Conservation (phyloP, 495 filamentous ascomycete genomes). For the Sordaria brevicollis region DNA sequence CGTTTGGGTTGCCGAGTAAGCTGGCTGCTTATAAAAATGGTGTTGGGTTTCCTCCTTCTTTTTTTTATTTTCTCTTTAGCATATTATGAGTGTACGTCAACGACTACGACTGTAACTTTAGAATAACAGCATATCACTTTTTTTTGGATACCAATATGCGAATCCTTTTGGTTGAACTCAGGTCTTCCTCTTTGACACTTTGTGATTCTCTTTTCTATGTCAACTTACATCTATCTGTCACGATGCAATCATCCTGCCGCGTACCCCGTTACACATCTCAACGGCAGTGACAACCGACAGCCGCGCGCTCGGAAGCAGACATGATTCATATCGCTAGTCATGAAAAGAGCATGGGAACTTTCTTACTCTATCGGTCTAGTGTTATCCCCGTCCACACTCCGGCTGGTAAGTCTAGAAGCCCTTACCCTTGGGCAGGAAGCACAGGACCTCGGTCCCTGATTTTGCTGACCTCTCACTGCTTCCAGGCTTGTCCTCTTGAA, state of each 20-base stretch:
- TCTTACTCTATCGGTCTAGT: not conserved
- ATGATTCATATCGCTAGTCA: not conserved
- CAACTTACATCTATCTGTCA: too few species aligned
- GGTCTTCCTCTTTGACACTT: not conserved
- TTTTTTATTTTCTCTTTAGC: not conserved
- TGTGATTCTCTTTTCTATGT: too few species aligned
- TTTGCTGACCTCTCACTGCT: too few species aligned
- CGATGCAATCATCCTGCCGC: not conserved
- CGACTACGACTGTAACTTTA: not conserved
- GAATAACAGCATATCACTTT: not conserved
- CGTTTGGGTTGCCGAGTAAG: conserved; percentile 65
- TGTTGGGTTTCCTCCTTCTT: not conserved
- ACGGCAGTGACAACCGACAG: not conserved
- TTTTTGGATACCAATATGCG: not conserved
- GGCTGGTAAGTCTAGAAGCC: not conserved
- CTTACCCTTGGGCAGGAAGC: too few species aligned
- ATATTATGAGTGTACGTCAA: not conserved
- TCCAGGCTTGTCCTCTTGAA: too few species aligned
- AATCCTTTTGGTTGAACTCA: not conserved
- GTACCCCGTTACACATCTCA: not conserved
- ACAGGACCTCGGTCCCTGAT: too few species aligned
- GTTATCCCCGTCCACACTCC: not conserved
- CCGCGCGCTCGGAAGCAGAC: not conserved
- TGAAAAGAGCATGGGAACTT: not conserved
- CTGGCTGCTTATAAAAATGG: not conserved